Conservation (phyloP, 768 basidiomycete species). For the Suillus sp. region DNA sequence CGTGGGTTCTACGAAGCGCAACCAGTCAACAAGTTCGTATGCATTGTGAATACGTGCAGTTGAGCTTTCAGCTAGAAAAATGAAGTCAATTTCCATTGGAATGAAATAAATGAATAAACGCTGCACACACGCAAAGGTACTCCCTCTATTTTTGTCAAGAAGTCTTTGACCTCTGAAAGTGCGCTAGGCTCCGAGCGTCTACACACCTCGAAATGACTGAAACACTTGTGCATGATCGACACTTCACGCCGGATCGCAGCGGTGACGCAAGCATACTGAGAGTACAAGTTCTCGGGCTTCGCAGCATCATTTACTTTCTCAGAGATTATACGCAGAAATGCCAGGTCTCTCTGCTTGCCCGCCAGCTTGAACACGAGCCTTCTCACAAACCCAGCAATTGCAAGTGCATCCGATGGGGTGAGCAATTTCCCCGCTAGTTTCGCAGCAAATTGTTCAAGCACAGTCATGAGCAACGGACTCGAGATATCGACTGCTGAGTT, state of each 20-base stretch:
- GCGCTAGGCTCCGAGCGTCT: slow-evolving; percentile 12
- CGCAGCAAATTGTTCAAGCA: slow-evolving; percentile 75
- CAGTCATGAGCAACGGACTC: slow-evolving; percentile 78
- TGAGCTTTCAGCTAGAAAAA: slow-evolving; percentile 40
- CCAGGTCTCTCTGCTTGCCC: slow-evolving; percentile 51
- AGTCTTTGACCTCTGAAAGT: slow-evolving; percentile 39
- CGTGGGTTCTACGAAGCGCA: slow-evolving; percentile 48
- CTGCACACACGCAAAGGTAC: slow-evolving; percentile 48
- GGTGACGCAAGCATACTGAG: slow-evolving; percentile 36
- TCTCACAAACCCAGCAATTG: slow-evolving; percentile 65
- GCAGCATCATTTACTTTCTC: slow-evolving; percentile 42
- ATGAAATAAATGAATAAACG: neutral
- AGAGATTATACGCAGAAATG: slow-evolving; percentile 38
- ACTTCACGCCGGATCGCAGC: slow-evolving; percentile 49
- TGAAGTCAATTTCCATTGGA: slow-evolving; percentile 1
- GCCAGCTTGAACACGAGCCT: slow-evolving; percentile 60
- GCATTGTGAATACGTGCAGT: slow-evolving; percentile 41
- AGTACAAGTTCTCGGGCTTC: slow-evolving; percentile 31
- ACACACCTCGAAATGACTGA: slow-evolving; percentile 32
- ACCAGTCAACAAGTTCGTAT: slow-evolving; percentile 64
- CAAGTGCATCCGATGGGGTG: slow-evolving; percentile 60
- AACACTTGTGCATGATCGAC: slow-evolving; percentile 39
- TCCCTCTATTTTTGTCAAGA: slow-evolving; percentile 46
- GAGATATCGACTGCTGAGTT: slow-evolving; percentile 11
- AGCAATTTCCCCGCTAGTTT: slow-evolving; percentile 61